Evolutionary conservation across 441 rosid species (phyloP), one percentile per base, ranked within the genome.

Genomic region (Populus hybrid): DNA sequence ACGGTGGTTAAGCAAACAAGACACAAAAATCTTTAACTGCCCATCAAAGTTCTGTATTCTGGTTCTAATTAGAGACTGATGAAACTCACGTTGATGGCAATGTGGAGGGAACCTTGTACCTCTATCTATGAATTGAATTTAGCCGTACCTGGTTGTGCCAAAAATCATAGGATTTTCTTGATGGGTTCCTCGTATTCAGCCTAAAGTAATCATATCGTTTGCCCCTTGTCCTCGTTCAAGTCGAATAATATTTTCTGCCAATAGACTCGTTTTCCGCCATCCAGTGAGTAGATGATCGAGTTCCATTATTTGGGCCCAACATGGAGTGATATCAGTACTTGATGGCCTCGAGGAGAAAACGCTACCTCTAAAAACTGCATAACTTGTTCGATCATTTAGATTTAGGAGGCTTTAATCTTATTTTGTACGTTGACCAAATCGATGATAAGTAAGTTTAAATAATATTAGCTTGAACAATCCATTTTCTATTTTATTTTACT

Each of bases 341-440:
- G 26, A 57, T 28, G 66, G 67, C 26, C 75, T 72, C 66, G 66
- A 72, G 75, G 66, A 53, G 61, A 30, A 72, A 18, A 10, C 6
- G 14, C 3, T 34, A 16, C 46, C 38, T 24, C 72, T 9, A 69
- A 24, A n/a, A 69, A 10, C n/a, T 11, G 4, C 66, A 3, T 10
- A 61, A 10, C 4, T 23, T 10, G 26, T 4, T 61, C 66, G 66
- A 61, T 61, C 66, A 21, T 21, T 21, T 8, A 61, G 24, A 21
- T 61, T 21, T 61, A 61, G 66, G 23, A 61, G 66, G 28, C 28
- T 61, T 61, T 61, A 8, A n/a, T 9, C 10, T 8, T 59, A 21
- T 59, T 59, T 59, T 59, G 24, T 59, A 21, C 66, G 11, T 21
- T 61, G 66, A 61, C 66, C 28, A 28, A 61, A 9, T 61, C 66